Base-by-base conservation (phyloP, 768 basidiomycete species). In the Leccinum variicolor region DNA sequence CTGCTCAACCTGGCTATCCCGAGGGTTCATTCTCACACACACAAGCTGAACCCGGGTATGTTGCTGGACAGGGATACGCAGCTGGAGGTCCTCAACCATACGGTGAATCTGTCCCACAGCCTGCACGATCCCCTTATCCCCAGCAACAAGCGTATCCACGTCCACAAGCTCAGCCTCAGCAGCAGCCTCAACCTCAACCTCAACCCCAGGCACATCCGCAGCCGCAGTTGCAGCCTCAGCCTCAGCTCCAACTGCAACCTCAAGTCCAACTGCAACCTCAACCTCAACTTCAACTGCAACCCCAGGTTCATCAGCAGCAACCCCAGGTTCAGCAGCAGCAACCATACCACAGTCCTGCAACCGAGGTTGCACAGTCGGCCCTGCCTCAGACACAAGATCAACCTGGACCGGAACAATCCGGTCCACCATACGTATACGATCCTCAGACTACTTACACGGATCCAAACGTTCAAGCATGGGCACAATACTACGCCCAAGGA, bases 401-500 rank as follows among this genome's bases (percentile, higher is more conserved):
- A 41, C 46, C 61, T 7, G 62, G 39, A 19, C 34, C 56, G 15
- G 73, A 64, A 21, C 67, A 67, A 33, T 55, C 66, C 6, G 79
- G 78, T 19, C 81, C 81, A 9, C 82, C 82, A 14, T 83, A 75
- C 55, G 70, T 74, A 9, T 92, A 81, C 65, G 83, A 91, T 62
- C 87, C 89, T 4, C 79, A 76, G 28, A 74, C 77, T 50, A 84
- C 83, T 21, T 94, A 94, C 63, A 73, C 83, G 15, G 91, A 94
- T 68, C 82, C 84, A 54, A 91, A 91, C 60, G 90, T 86, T 21
- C 90, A 92, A 67, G 89, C 88, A 0, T 93, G 91, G 91, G 91
- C 89, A 6, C 81, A 85, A 62, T 94, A 94, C 71, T 93, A 93
- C 67, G 85, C 86, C 1, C 83, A 86, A 58, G 92, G 92, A 25